Evolutionary conservation across 2,329 filamentous ascomycete genomes (phyloP), one percentile per base, ranked within the genome.

Genomic region (Diaporthe caulivora): DNA sequence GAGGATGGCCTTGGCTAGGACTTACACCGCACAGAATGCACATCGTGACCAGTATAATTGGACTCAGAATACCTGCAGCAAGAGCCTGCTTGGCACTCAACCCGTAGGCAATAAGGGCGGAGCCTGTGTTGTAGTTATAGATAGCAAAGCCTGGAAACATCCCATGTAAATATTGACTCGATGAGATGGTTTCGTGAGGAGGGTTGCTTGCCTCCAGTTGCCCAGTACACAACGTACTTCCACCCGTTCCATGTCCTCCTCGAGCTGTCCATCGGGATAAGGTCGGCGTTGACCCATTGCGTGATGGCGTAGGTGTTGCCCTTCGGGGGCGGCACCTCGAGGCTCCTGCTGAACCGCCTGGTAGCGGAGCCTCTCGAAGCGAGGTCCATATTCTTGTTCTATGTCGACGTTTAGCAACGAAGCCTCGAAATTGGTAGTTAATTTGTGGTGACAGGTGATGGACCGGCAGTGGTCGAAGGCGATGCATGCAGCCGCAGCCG

Each of bases 71-170:
- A 24, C 70, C 70, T 26, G 70, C 70, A 6, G 70, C 70, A 31
- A 72, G 58, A 11, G 58, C 53, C 51, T 72, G 70, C 58, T 72
- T 72, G 26, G 70, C 70, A 17, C 70, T 72, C 13, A 72, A 37
- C 18, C 70, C 70, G 18, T 72, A 72, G 21, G 70, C 70, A 6
- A 72, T 72, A 24, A 72, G 26, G 15, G 70, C 70, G 9, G 70
- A 72, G 47, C 70, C 70, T 9, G 70, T 72, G 34, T 72, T 72
- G 70, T 72, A 72, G 49, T 72, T 72, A 34, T 72, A 72, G 8
- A 72, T 72, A 24, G 70, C 70, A 57, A 72, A 72, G 26, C 70
- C 70, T 72, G 11, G 5, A 26, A 40, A 44, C 10, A 24, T 24
- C 3, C 26, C 13, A 5, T 37, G 40, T 15, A n/a, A 37, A 47